phyloP scores from a whole-genome alignment of 2,329 filamentous ascomycete species.

The Lachnellula cervina region DNA sequence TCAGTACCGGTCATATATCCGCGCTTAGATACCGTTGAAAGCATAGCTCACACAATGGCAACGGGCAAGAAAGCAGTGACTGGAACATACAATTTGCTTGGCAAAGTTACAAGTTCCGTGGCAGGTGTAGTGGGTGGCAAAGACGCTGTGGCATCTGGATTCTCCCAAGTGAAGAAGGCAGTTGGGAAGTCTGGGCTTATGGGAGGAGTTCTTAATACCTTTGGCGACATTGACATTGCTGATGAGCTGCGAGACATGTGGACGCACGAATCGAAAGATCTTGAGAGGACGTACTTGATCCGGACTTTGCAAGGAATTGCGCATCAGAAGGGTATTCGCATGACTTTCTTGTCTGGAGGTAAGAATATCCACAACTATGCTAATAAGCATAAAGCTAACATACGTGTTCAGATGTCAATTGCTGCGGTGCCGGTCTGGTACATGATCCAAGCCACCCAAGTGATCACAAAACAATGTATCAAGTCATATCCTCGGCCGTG shows the following conservation, averaged over 20 bases:
- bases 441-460: conserved; percentile 88
- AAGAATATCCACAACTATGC: conserved; percentile 28
- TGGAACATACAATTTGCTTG: conserved; percentile 91
- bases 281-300: conserved; percentile 94
- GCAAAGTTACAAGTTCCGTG: conserved; percentile 90
- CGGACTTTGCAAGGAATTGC: conserved; percentile 92
- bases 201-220: conserved; percentile 92
- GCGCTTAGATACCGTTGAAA: conserved; percentile 84
- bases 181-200: conserved; percentile 94
- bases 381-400: conserved; percentile 12
- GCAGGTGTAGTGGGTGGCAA: conserved; percentile 95
- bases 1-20: conserved; percentile 90
- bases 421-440: conserved; percentile 84
- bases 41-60: conserved; percentile 82
- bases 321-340: conserved; percentile 89
- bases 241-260: conserved; percentile 95
- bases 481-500: conserved; percentile 88
- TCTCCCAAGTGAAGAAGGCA: conserved; percentile 91
- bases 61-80: conserved; percentile 97
- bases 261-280: conserved; percentile 97
- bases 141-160: conserved; percentile 85
- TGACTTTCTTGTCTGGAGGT: conserved; percentile 94
- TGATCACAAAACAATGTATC: conserved; percentile 99
- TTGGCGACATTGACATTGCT: conserved; percentile 90
- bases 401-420: conserved; percentile 64